Percentiles rank a stretch among this genome's conserved stretches.
Conservation (phyloP, 2,329 filamentous ascomycete genomes). For the Cercospora citrullina region DNA sequence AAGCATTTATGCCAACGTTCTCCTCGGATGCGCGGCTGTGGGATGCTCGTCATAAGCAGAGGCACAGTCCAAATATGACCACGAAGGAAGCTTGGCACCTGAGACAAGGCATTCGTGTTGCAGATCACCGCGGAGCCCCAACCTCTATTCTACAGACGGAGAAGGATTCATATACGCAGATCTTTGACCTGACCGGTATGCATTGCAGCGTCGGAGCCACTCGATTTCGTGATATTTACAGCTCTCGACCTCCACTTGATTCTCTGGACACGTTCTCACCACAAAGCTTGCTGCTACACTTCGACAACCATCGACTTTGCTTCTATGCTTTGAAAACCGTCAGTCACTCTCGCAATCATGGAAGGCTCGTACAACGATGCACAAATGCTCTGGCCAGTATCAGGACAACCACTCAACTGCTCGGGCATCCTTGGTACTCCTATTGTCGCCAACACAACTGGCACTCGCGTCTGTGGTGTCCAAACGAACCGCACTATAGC, state of each 20-base stretch:
- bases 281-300: background rate
- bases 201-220: background rate
- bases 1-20: background rate
- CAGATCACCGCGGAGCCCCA: conserved; percentile 3
- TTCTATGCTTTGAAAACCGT: background rate
- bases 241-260: background rate
- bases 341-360: background rate
- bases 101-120: background rate
- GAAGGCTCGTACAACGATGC: background rate
- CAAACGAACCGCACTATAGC: conserved; percentile 4
- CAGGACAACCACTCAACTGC: background rate
- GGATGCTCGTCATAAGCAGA: background rate
- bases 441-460: conserved; percentile 10
- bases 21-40: background rate
- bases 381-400: background rate
- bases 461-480: conserved; percentile 3
- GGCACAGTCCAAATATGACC: background rate
- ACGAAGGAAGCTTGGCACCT: conserved; percentile 10
- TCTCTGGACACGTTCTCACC: background rate
- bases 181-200: background rate
- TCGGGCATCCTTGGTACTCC: background rate
- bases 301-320: background rate
- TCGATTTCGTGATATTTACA: background rate
- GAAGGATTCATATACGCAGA: background rate
- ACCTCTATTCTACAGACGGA: background rate